phyloP scores from a whole-genome alignment of 306 rosid species.

The Cucumis cinereus region DNA sequence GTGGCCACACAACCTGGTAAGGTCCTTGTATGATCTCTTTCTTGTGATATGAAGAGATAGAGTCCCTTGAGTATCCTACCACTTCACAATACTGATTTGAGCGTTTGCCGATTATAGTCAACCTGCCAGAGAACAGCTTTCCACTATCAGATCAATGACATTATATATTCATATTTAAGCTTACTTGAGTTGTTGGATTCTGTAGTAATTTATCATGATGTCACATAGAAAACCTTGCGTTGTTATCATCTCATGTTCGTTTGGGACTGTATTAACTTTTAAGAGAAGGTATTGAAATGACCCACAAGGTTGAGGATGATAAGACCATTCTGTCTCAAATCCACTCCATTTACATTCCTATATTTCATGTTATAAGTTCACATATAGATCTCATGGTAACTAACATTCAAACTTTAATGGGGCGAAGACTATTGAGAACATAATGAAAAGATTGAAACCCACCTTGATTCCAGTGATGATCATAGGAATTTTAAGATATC shows the following conservation, averaged over 20 bases:
- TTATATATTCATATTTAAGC: neutral
- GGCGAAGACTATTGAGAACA: neutral
- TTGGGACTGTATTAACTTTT: neutral
- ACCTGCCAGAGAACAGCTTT: slow-evolving; percentile 26
- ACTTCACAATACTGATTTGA: slow-evolving; percentile 20
- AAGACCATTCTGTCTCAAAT: neutral
- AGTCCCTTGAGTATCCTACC: slow-evolving; percentile 21
- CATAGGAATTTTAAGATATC: neutral
- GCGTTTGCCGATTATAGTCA: slow-evolving; percentile 44
- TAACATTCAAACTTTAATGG: neutral
- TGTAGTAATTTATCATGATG: neutral
- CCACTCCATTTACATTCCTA: neutral
- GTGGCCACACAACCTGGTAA: slow-evolving; percentile 55
- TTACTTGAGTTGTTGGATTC: neutral
- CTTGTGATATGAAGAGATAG: slow-evolving; percentile 42
- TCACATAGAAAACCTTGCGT: neutral
- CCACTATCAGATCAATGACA: neutral
- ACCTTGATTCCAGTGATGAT: neutral
- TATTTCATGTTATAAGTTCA: neutral
- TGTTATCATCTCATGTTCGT: neutral
- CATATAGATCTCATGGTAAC: neutral
- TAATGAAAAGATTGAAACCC: neutral
- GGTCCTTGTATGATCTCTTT: slow-evolving; percentile 64
- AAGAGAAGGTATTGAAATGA: neutral
- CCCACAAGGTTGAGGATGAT: neutral